These are phyloP conservation scores for Rhynchosporium secalis DNA, from an alignment of 2,329 filamentous ascomycete species.

Conservation along the genomic window DNA sequence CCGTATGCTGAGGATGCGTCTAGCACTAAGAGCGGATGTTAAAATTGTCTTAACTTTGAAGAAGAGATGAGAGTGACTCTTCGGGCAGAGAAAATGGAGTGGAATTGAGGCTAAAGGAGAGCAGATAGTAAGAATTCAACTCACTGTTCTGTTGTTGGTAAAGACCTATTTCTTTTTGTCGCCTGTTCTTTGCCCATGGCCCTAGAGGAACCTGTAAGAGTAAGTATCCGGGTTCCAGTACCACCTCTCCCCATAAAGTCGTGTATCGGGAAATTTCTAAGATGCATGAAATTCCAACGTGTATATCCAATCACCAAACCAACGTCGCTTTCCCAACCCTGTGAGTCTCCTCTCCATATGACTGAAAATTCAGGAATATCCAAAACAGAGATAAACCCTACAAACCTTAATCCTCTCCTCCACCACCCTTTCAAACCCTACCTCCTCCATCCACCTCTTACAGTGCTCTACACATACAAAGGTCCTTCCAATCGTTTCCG, in stretches of 20 bases:
- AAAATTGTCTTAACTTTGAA: neutral
- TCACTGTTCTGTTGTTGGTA: constrained; percentile 29
- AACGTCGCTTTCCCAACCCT: neutral
- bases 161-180: constrained; percentile 42
- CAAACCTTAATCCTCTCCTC: constrained; percentile 20
- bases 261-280: too few relatives aligned
- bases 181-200: constrained; percentile 45
- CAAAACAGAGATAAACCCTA: neutral
- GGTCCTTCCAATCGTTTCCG: constrained; percentile 41
- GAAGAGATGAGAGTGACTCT: neutral
- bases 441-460: constrained; percentile 37
- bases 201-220: constrained; percentile 20
- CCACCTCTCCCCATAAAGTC: too few relatives aligned
- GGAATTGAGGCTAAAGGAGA: neutral
- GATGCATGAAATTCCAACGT: too few relatives aligned
- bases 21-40: constrained; percentile 12
- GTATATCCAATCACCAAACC: neutral
- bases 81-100: neutral
- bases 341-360: too few relatives aligned
- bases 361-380: too few relatives aligned
- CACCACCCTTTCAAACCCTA: constrained; percentile 41
- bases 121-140: neutral
- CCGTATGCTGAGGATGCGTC: constrained; percentile 26
- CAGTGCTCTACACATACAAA: constrained; percentile 27
- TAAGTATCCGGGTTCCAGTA: neutral